Base-by-base conservation (phyloP, 2,329 filamentous ascomycete species). In the Aspergillus intermedius region DNA sequence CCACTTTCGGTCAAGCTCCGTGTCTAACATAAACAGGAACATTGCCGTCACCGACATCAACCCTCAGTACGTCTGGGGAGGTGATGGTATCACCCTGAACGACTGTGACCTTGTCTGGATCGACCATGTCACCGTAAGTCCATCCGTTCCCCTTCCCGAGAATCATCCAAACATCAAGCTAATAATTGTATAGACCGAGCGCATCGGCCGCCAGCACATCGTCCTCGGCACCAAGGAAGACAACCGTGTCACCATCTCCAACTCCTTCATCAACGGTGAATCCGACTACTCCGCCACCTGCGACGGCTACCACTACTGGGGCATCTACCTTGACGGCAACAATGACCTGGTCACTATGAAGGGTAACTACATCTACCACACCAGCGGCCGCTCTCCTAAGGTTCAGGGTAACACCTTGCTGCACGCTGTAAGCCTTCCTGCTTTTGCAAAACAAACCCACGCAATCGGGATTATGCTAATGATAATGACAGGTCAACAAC, bases 231-330 rank as follows among this genome's bases (percentile, higher is more conserved):
- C 73, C 60, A 59, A 63, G 3, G 74, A 77, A 45, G 75, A 73
- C 57, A 74, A 73, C 62, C 77, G 77, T 41, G 76, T 83, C 17
- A 81, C 79, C 23, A 75, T 84, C 62, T 79, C 79, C 56, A 82
- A 83, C 74, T 73, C 61, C 66, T 76, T 80, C 60, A 77, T 84
- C 56, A 75, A 84, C 58, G 81, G 81, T 42, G 60, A 62, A 21
- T 74, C 74, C 30, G 62, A 66, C 15, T 83, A 73, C 69, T 82
- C 78, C 9, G 75, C 80, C 4, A 78, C 74, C 42, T 83, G 80
- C 65, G 71, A 83, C 59, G 72, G 70, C 37, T 73, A 79, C 64
- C 78, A 81, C 67, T 82, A 83, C 75, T 83, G 80, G 78, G 74
- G 67, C 25, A 64, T 82, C 54, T 81, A 79, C 69, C 72, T 83